phyloP scores from a whole-genome alignment of 2,329 filamentous ascomycete species.

The Cercospora berteroae region DNA sequence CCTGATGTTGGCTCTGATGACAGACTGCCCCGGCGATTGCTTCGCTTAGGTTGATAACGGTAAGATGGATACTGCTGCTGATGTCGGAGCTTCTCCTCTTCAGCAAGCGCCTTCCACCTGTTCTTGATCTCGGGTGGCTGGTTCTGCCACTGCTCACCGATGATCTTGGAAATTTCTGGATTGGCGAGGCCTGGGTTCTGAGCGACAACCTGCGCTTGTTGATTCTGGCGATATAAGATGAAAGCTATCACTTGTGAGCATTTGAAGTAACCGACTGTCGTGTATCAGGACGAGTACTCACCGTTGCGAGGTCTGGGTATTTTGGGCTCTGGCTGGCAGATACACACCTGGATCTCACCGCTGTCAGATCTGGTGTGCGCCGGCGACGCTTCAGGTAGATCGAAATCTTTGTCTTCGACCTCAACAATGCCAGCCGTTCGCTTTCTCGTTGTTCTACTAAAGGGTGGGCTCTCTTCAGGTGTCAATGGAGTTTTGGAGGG shows the following conservation, averaged over 20 bases:
- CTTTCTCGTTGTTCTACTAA: constrained; percentile 36
- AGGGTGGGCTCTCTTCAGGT: constrained; percentile 39
- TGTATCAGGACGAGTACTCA: constrained; percentile 44
- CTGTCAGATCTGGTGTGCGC: constrained; percentile 35
- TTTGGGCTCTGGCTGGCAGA: constrained; percentile 69
- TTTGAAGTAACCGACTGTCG: neutral
- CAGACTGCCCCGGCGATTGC: constrained; percentile 45
- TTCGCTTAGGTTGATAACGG: constrained; percentile 78
- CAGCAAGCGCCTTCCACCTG: constrained; percentile 84
- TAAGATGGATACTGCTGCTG: constrained; percentile 90
- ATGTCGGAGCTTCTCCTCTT: constrained; percentile 89
- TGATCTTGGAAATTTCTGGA: constrained; percentile 95
- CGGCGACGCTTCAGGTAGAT: constrained; percentile 28
- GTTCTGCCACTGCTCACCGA: constrained; percentile 85
- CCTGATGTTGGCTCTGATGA: constrained; percentile 33
- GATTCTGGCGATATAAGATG: constrained; percentile 93
- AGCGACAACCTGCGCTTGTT: constrained; percentile 77
- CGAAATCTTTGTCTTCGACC: constrained; percentile 33
- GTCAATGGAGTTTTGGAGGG: constrained; percentile 37
- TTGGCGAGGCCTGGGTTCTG: constrained; percentile 88
- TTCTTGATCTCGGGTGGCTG: constrained; percentile 72
- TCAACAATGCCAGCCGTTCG: constrained; percentile 35
- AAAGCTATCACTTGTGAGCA: constrained; percentile 65
- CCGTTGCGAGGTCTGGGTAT: constrained; percentile 70
- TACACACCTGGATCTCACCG: constrained; percentile 58